Evolutionary conservation across 192 early-diverging fungal genomes (phyloP).

Genomic region (Podila verticillata): DNA sequence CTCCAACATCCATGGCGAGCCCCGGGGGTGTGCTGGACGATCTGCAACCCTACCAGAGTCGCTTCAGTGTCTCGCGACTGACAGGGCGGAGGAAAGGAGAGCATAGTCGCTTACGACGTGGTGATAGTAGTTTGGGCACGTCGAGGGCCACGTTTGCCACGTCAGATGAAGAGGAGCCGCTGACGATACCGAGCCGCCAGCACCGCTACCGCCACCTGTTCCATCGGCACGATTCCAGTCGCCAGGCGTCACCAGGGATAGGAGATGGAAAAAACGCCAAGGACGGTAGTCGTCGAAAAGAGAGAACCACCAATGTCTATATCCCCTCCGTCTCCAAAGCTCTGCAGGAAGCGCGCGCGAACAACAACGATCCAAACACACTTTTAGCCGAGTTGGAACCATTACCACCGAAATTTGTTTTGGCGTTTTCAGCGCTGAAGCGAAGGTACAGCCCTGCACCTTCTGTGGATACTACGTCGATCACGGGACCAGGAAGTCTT

Average conservation of each 20-base stretch:
- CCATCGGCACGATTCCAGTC: conserved; percentile 15
- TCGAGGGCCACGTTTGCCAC: not conserved
- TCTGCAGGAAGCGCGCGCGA: conserved; percentile 16
- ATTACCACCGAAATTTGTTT: conserved; percentile 14
- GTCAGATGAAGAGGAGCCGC: not conserved
- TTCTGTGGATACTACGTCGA: not conserved
- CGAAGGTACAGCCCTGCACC: not conserved
- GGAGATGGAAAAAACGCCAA: not conserved
- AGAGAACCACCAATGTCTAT: not conserved
- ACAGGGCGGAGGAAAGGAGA: conserved; percentile 7
- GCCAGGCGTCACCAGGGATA: not conserved
- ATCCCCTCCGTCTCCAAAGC: conserved; percentile 4
- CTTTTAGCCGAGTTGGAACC: conserved; percentile 23
- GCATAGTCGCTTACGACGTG: not conserved
- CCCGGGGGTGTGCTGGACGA: not conserved
- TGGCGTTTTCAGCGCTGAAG: conserved; percentile 8
- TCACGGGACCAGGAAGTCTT: not conserved
- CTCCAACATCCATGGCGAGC: not conserved
- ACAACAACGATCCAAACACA: conserved; percentile 17
- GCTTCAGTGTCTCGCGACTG: conserved; percentile 23
- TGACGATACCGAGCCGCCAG: not conserved
- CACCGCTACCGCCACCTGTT: conserved; percentile 17
- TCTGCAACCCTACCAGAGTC: not conserved
- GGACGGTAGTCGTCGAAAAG: not conserved
- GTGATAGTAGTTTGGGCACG: not conserved